Base-by-base conservation (phyloP, 176 grass and related monocot species). In the Rhynchospora breviuscula region DNA sequence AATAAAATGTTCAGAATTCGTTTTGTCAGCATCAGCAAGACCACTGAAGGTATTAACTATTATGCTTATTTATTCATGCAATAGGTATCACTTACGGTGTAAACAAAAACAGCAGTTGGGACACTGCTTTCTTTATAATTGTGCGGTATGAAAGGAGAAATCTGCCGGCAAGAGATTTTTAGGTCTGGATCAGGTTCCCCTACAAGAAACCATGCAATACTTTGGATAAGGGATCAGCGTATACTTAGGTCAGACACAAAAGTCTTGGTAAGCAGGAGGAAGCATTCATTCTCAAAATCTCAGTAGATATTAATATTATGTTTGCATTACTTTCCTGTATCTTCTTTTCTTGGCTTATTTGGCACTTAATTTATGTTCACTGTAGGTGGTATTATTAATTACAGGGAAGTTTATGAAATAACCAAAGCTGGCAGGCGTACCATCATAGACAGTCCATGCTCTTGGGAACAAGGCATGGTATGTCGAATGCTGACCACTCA, bases 371-470 rank as follows among this genome's bases (percentile, higher is more conserved):
- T 73, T 13, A 66, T 49, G 44, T 22, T 73, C 8, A 18, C 43
- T 10, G 18, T 21, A 47, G 68, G 18, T 68, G 67, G 44, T 53
- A 76, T 53, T 51, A 54, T 13, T 11, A 77, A 45, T 10, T 46
- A 45, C 46, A 44, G n/a, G 11, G 15, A 43, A 43, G 7, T 62
- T 80, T 19, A 80, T 61, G 25, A 81, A 88, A 78, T 53, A 77
- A 77, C 5, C 10, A 52, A 77, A 77, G 6, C 70, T 48, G 47
- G 46, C 21, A 75, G 26, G 46, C 46, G 52, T 94, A 98, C 95
- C 95, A 88, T 98, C 95, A 90, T 98, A 98, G 82, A 98, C 87
- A 84, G 92, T 98, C 95, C 95, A 98, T 52, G 92, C 95, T 88
- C 95, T 90, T 85, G 95, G 95, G 81, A 98, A 98, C 67, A 98